A percentile compares a stretch with the other conserved stretches of the same genome.
Evolutionary conservation across 192 early-diverging fungal species (phyloP).

Genomic region (Linnemannia schmuckeri): DNA sequence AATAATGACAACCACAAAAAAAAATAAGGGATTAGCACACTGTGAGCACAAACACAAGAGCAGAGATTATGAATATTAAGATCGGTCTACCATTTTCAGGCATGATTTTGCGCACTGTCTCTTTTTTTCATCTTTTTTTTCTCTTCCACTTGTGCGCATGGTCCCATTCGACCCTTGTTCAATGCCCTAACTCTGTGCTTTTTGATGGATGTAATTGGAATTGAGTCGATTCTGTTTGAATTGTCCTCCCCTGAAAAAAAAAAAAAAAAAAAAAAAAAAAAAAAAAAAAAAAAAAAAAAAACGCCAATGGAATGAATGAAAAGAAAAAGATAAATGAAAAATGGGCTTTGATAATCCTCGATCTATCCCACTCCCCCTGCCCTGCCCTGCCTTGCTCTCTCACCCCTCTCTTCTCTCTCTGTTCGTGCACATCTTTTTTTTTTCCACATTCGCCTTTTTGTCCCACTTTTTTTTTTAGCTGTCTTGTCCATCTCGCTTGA

Average conservation of each 20-base stretch:
- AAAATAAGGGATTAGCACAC: background rate
- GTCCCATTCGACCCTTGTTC: background rate
- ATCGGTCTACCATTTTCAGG: conserved; percentile 9
- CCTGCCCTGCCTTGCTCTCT: no score
- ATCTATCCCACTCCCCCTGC: background rate
- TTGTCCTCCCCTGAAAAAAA: background rate
- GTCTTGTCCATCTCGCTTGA: background rate
- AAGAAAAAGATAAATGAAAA: background rate
- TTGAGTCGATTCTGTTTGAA: background rate
- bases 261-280: background rate
- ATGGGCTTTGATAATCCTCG: conserved; percentile 2
- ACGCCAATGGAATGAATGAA: background rate
- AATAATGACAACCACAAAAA: no score
- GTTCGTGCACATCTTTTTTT: background rate
- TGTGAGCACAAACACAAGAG: background rate
- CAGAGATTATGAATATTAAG: background rate
- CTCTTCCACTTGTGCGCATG: background rate
- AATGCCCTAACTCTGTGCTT: background rate
- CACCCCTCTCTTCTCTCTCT: background rate
- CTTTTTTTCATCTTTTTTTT: conserved; percentile 3
- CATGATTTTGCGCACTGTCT: conserved; percentile 4
- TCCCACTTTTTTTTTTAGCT: conserved; percentile 7
- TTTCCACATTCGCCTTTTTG: background rate
- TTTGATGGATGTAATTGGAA: background rate
- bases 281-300: conserved; percentile 1